These are phyloP conservation scores for Populus alba DNA, from an alignment of 345 rosid genomes.

Conservation along the genomic window DNA sequence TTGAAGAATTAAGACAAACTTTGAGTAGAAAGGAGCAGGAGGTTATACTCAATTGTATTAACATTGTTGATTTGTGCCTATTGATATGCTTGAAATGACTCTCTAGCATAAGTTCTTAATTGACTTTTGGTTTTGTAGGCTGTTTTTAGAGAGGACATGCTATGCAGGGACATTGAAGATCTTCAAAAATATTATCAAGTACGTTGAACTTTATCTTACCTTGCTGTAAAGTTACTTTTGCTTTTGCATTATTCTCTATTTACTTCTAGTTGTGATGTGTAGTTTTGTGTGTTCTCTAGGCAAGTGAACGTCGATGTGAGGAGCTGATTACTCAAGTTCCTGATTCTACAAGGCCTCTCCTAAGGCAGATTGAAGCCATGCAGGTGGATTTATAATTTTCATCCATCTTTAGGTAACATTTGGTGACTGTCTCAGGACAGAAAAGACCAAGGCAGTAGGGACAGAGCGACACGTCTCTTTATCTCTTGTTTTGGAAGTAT, in stretches of 20 bases:
- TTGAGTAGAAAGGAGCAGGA: constrained; percentile 91
- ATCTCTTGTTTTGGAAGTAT: no score
- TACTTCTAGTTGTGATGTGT: constrained; percentile 10
- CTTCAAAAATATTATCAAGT: constrained; percentile 95
- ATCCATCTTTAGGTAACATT: no score
- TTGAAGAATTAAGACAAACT: constrained; percentile 91
- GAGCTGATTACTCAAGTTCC: constrained; percentile 97
- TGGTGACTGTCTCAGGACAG: no score
- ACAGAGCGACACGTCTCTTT: no score
- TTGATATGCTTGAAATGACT: constrained; percentile 4
- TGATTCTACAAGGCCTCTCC: constrained; percentile 96
- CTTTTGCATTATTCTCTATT: constrained; percentile 7
- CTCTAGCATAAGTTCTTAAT: constrained; percentile 9
- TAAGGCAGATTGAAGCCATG: constrained; percentile 97
- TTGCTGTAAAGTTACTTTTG: background rate
- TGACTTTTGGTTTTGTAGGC: constrained; percentile 45
- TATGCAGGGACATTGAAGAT: constrained; percentile 75
- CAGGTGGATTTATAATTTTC: constrained; percentile 52
- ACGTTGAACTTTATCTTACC: constrained; percentile 13
- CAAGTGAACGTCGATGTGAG: constrained; percentile 98
- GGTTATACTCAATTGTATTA: constrained; percentile 44
- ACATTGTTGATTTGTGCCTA: constrained; percentile 6
- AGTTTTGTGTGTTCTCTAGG: constrained; percentile 40
- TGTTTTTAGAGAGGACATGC: constrained; percentile 77
- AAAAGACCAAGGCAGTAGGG: no score